Evolutionary conservation across 1,139 yeast genomes (phyloP).

Genomic region (Magnusiomyces magnusii): DNA sequence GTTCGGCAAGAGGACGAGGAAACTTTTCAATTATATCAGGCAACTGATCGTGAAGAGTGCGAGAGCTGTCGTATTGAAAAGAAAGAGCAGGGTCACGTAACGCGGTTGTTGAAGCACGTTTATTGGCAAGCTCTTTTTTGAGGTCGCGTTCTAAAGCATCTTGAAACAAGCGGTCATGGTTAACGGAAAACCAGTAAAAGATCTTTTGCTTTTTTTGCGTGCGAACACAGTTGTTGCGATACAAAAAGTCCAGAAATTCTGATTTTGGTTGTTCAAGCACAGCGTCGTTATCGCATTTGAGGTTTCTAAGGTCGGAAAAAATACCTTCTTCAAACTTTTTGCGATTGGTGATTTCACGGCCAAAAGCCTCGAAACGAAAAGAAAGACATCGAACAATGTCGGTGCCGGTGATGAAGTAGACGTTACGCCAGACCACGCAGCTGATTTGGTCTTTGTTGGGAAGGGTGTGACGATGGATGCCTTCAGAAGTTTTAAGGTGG

Average conservation of each 20-base stretch:
- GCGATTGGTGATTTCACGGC: constrained; percentile 72
- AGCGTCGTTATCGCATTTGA: constrained; percentile 86
- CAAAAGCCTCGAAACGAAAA: constrained; percentile 84
- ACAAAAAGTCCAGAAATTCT: constrained; percentile 73
- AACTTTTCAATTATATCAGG: constrained; percentile 27
- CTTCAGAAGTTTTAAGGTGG: constrained; percentile 12
- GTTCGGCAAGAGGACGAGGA: constrained; percentile 30
- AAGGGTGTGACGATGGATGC: constrained; percentile 42
- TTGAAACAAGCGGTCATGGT: constrained; percentile 85
- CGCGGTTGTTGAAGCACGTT: constrained; percentile 35
- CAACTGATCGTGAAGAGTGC: constrained; percentile 36
- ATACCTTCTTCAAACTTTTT: constrained; percentile 97
- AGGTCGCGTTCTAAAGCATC: constrained; percentile 93
- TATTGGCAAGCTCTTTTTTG: constrained; percentile 53
- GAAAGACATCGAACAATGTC: constrained; percentile 91
- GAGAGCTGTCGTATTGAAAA: constrained; percentile 34
- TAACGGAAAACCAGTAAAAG: constrained; percentile 94
- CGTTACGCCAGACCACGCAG: constrained; percentile 88
- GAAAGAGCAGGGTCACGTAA: constrained; percentile 39
- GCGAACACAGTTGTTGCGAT: constrained; percentile 78
- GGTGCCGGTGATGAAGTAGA: constrained; percentile 89
- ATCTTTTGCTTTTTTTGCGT: constrained; percentile 98
- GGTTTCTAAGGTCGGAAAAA: constrained; percentile 78
- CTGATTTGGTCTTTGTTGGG: constrained; percentile 86
- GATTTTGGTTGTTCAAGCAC: constrained; percentile 84